Base-by-base conservation (phyloP, 1,284 basidiomycete genomes). In the Sanghuangporus baumii region DNA sequence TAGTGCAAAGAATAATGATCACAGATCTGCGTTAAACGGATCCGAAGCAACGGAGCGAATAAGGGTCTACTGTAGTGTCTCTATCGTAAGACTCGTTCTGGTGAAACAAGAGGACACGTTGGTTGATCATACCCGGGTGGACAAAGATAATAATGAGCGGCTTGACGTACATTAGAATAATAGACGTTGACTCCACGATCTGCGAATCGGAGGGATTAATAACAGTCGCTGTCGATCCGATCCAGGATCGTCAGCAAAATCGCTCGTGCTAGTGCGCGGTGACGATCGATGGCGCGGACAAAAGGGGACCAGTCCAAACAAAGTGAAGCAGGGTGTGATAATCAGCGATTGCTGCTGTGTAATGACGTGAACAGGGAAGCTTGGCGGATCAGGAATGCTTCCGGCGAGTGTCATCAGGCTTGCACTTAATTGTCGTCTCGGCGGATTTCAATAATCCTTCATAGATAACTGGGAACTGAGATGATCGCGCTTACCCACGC, bases 111-210 rank as follows among this genome's bases (percentile, higher is more conserved):
- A 55, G 54, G 37, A 57, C 26, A 34, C 23, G 48, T 55, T 41
- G 55, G 48, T 52, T 38, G 55, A 63, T 50, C 16, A 16, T 38
- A 16, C 20, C 38, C 37, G 40, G 38, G 50, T 7, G 31, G 50
- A 37, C 52, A 54, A 6, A 34, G 23, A 38, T 40, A 18, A 57
- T 51, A 43, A 36, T 58, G 61, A 51, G n/a, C 54, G 56, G 37
- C 11, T 64, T 64, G 61, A 66, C 62, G 58, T 63, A 66, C 65
- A 64, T 59, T 60, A 64, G 31, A 51, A 63, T 56, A 50, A 63
- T 59, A 52, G 65, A 64, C 55, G 62, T 63, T 23, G 60, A 66
- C 54, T 43, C 50, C 31, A 47, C 36, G 59, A 63, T 63, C 61
- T 52, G 48, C 47, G 23, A 31, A 31, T 31, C 26, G 26, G 31